Evolutionary conservation across 2,329 filamentous ascomycete species (phyloP).

Genomic region (Pestalotiopsis sp.): DNA sequence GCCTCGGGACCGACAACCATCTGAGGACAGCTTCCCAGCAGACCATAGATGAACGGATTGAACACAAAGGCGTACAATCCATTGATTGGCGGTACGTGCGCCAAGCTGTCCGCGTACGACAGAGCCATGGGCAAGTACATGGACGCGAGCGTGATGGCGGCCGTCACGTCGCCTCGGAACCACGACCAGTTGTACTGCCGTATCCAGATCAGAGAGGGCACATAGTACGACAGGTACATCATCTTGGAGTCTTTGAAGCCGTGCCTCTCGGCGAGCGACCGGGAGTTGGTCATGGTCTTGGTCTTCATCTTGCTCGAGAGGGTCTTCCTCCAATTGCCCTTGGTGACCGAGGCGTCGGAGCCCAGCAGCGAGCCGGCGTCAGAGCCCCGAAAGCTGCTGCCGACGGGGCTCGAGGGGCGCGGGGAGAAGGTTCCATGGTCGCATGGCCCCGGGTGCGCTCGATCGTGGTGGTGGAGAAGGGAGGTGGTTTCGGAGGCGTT

Average conservation of each 20-base stretch:
- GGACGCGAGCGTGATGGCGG: constrained; percentile 94
- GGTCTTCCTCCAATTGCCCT: constrained; percentile 47
- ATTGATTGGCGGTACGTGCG: constrained; percentile 89
- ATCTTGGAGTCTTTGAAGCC: constrained; percentile 72
- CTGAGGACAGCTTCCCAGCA: constrained; percentile 88
- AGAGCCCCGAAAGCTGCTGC: constrained; percentile 31
- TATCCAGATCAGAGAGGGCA: constrained; percentile 91
- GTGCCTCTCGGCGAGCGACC: constrained; percentile 70
- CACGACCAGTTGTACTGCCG: constrained; percentile 82
- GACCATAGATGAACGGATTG: constrained; percentile 86
- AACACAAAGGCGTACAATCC: constrained; percentile 94
- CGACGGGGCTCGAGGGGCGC: constrained; percentile 53
- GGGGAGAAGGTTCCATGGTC: constrained; percentile 80
- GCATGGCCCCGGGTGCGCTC: constrained; percentile 54
- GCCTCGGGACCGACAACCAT: constrained; percentile 96
- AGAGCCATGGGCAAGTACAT: constrained; percentile 98
- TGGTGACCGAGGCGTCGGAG: constrained; percentile 39
- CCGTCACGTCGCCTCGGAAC: constrained; percentile 82
- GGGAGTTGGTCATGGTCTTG: constrained; percentile 74
- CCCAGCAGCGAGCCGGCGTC: constrained; percentile 32
- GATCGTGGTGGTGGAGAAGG: constrained; percentile 41
- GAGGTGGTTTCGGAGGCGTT: constrained; percentile 46
- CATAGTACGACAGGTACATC: constrained; percentile 93
- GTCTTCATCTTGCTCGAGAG: constrained; percentile 56
- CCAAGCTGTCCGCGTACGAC: constrained; percentile 89